These are phyloP conservation scores for Aureobasidium lini DNA, from an alignment of 2,329 filamentous ascomycete genomes.

Conservation along the genomic window DNA sequence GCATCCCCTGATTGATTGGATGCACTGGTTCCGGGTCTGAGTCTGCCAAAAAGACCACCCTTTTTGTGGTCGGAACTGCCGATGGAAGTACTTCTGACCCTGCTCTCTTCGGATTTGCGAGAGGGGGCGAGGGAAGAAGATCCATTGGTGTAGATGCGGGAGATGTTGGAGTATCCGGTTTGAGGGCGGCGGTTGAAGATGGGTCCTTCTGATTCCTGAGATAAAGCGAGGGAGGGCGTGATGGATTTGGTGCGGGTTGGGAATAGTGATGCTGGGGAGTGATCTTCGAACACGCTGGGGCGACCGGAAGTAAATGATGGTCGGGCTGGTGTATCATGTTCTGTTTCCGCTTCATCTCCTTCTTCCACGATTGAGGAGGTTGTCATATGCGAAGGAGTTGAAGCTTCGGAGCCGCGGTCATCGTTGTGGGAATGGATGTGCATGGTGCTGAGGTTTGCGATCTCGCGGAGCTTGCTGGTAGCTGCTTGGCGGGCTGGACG, in stretches of 20 bases:
- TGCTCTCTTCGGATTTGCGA: neutral
- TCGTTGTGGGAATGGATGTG: constrained; percentile 27
- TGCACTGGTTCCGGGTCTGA: neutral
- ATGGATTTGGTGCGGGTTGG: neutral
- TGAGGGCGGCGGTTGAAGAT: neutral
- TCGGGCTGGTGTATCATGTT: neutral
- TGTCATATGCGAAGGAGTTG: neutral
- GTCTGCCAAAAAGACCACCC: neutral
- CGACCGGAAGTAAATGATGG: constrained; percentile 11
- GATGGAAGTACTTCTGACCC: neutral
- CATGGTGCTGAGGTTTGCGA: constrained; percentile 70
- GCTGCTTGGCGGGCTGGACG: constrained; percentile 68
- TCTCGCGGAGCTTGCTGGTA: constrained; percentile 69
- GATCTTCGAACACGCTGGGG: neutral
- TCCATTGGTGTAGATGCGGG: neutral
- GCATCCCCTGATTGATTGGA: neutral
- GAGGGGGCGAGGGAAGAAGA: neutral
- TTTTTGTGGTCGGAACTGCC: neutral
- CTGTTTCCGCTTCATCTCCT: neutral
- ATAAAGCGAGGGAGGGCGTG: neutral
- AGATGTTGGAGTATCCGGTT: neutral
- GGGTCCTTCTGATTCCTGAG: neutral
- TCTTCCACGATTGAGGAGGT: neutral
- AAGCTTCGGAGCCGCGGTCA: neutral
- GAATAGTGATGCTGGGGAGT: neutral